Conservation (phyloP, 1,284 basidiomycete genomes). For the Moesziomyces sp. region DNA sequence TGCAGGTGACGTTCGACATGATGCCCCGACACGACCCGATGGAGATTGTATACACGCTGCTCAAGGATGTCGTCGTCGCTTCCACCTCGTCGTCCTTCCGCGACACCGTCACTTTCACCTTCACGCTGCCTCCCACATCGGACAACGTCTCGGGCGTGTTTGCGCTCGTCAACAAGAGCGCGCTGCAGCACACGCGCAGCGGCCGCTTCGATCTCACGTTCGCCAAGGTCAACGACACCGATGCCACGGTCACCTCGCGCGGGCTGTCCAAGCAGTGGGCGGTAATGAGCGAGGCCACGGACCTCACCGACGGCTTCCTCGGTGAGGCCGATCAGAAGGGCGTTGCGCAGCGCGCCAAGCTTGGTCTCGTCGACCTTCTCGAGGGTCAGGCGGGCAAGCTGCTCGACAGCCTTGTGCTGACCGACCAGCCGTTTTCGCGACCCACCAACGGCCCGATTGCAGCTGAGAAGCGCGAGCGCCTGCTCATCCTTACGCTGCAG, state of each 20-base stretch:
- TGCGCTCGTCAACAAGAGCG: conserved; percentile 61
- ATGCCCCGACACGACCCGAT: conserved; percentile 60
- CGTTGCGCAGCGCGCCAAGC: conserved; percentile 49
- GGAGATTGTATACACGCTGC: conserved; percentile 37
- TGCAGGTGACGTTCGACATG: conserved; percentile 56
- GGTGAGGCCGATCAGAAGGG: conserved; percentile 62
- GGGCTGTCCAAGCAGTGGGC: conserved; percentile 58
- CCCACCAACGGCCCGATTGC: conserved; percentile 41
- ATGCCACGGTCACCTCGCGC: conserved; percentile 46
- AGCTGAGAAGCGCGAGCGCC: conserved; percentile 44
- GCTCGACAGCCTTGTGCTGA: conserved; percentile 61
- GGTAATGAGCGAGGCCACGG: conserved; percentile 59
- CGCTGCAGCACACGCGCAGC: conserved; percentile 46
- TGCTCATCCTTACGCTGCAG: conserved; percentile 56
- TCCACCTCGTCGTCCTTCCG: conserved; percentile 39
- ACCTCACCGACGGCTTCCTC: conserved; percentile 62
- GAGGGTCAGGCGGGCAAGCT: conserved; percentile 43
- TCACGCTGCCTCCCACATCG: conserved; percentile 49
- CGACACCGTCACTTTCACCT: conserved; percentile 56
- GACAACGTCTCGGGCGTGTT: conserved; percentile 59
- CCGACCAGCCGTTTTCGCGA: conserved; percentile 56
- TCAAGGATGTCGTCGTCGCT: conserved; percentile 48
- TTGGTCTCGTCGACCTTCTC: conserved; percentile 57
- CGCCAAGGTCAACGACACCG: conserved; percentile 55
- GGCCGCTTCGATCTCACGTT: conserved; percentile 64